These are phyloP conservation scores for Capsella rubella DNA, from an alignment of 441 rosid species.

Conservation along the genomic window DNA sequence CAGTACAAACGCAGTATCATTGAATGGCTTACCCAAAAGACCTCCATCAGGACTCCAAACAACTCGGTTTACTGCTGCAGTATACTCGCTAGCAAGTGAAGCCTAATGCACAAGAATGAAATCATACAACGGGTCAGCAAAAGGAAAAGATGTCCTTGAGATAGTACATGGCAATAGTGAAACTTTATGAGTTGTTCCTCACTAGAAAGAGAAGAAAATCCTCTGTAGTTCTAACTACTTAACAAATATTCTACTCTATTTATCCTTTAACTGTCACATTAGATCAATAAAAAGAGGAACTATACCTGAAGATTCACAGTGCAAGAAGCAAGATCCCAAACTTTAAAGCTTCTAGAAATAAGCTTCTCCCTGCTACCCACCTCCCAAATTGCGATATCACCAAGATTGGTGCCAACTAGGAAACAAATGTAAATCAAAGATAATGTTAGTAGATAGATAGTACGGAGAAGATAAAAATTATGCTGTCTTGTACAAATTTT, in stretches of 20 bases:
- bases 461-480: slow-evolving; percentile 2
- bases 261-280: slow-evolving; percentile 7
- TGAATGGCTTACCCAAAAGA: slow-evolving; percentile 57
- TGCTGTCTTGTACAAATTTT: slow-evolving; percentile 15
- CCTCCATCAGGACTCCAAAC: slow-evolving; percentile 73
- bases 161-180: slow-evolving; percentile 21
- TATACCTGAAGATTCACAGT: slow-evolving; percentile 69
- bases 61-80: slow-evolving; percentile 66
- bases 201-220: slow-evolving; percentile 23
- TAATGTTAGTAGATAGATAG: slow-evolving; percentile 17
- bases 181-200: slow-evolving; percentile 21
- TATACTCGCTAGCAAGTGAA: slow-evolving; percentile 59
- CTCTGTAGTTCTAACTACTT: neutral
- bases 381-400: slow-evolving; percentile 85
- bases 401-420: slow-evolving; percentile 76
- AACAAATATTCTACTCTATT: neutral
- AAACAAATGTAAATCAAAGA: slow-evolving; percentile 30
- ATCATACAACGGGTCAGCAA: slow-evolving; percentile 27
- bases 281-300: slow-evolving; percentile 15
- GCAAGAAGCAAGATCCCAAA: slow-evolving; percentile 70
- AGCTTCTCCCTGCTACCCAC: slow-evolving; percentile 72
- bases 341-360: slow-evolving; percentile 66
- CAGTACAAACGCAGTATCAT: slow-evolving; percentile 7
- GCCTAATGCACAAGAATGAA: slow-evolving; percentile 47
- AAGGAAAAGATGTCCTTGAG: slow-evolving; percentile 15